phyloP scores from a whole-genome alignment of 768 basidiomycete genomes.

The Boletus reticulatus region DNA sequence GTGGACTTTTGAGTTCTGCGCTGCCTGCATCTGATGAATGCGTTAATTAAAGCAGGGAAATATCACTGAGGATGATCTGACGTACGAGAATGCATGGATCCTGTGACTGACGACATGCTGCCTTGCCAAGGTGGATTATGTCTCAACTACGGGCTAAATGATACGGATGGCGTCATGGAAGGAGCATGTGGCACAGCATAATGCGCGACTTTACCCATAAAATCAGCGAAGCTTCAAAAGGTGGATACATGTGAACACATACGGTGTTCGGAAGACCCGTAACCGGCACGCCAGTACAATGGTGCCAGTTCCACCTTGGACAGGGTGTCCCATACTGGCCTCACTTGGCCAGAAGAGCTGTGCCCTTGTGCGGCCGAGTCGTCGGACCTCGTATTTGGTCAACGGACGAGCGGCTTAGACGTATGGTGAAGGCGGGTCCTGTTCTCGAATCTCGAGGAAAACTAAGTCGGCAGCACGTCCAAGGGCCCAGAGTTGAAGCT shows the following conservation, averaged over 20 bases:
- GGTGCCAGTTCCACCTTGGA: constrained; percentile 34
- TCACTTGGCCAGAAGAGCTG: constrained; percentile 31
- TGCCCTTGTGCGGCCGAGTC: constrained; percentile 26
- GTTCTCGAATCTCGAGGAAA: too few relatives aligned
- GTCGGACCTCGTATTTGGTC: too few relatives aligned
- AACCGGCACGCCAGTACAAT: constrained; percentile 41
- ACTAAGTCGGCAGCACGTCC: too few relatives aligned
- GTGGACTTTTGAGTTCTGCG: constrained; percentile 21
- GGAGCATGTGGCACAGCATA: constrained; percentile 32
- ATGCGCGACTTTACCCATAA: constrained; percentile 22
- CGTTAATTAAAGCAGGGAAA: neutral
- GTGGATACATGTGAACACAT: constrained; percentile 21
- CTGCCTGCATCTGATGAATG: constrained; percentile 18
- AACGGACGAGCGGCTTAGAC: too few relatives aligned
- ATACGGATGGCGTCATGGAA: constrained; percentile 30
- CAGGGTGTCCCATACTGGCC: constrained; percentile 30
- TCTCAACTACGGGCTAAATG: constrained; percentile 42
- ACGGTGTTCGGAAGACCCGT: constrained; percentile 45
- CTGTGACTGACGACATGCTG: constrained; percentile 36
- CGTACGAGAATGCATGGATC: constrained; percentile 42
- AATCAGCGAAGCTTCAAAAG: constrained; percentile 1
- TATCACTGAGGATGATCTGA: constrained; percentile 3
- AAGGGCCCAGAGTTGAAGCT: too few relatives aligned
- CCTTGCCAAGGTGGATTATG: constrained; percentile 48
- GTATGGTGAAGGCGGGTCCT: too few relatives aligned